These are phyloP conservation scores for Leucosporidium scottii DNA, from an alignment of 768 basidiomycete species.

Conservation along the genomic window DNA sequence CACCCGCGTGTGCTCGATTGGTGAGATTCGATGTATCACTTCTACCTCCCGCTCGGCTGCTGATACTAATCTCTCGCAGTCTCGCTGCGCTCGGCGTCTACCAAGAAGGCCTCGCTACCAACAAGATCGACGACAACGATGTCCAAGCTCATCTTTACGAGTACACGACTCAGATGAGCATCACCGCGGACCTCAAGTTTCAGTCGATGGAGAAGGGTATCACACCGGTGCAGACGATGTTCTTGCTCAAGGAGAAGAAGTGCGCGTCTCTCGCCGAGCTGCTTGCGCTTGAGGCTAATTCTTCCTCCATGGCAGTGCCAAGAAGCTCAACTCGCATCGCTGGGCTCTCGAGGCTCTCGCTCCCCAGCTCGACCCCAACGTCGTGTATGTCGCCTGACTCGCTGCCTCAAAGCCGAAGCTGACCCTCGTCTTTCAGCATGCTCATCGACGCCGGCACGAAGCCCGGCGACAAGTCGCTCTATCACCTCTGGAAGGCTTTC, in stretches of 20 bases:
- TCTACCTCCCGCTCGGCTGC: background rate
- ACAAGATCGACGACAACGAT: constrained; percentile 63
- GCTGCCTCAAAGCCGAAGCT: background rate
- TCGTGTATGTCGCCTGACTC: constrained; percentile 44
- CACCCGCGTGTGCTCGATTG: constrained; percentile 37
- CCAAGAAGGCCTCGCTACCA: constrained; percentile 37
- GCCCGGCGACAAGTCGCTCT: constrained; percentile 75
- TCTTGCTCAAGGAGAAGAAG: constrained; percentile 49
- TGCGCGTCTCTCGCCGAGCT: constrained; percentile 42
- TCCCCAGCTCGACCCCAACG: constrained; percentile 76
- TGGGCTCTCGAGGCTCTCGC: constrained; percentile 95
- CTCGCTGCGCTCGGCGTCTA: constrained; percentile 31
- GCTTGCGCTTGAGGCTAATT: constrained; percentile 50
- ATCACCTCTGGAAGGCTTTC: constrained; percentile 84
- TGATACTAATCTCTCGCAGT: constrained; percentile 46
- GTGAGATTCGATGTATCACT: no score
- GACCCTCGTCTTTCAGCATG: background rate
- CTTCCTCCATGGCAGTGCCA: constrained; percentile 52
- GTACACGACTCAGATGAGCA: constrained; percentile 77
- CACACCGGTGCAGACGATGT: constrained; percentile 54
- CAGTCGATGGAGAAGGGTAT: constrained; percentile 79
- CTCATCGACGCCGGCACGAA: constrained; percentile 91
- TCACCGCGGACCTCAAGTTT: constrained; percentile 69
- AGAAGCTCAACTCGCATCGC: constrained; percentile 55
- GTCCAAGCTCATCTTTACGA: constrained; percentile 73